A percentile compares a stretch with the other conserved stretches of the same genome.
Conservation (phyloP, 306 rosid species). For the Delonix regia region DNA sequence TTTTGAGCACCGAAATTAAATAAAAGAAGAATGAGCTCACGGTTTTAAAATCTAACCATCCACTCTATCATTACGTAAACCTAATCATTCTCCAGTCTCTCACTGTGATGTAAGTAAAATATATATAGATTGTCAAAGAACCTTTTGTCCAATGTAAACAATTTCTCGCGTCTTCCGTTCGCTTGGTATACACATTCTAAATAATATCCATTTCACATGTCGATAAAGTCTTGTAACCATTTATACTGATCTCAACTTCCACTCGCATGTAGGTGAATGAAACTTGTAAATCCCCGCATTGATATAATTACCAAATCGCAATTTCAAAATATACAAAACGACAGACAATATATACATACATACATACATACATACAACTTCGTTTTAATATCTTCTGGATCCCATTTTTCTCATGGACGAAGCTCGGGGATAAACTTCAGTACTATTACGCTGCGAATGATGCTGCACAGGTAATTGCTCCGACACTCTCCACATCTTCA, state of each 20-base stretch:
- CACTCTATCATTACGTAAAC: neutral
- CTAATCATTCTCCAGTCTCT: neutral
- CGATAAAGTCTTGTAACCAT: neutral
- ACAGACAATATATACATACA: neutral
- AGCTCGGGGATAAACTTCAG: constrained; percentile 35
- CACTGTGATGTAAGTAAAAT: too few relatives aligned
- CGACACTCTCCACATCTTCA: constrained; percentile 79
- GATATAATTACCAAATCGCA: neutral
- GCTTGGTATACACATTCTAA: neutral
- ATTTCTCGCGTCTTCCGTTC: neutral
- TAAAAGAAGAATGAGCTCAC: neutral
- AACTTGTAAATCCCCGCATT: neutral
- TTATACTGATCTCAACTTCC: neutral
- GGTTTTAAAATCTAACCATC: neutral
- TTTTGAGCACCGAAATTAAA: neutral
- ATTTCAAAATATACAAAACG: neutral
- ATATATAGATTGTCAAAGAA: neutral
- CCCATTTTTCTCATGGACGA: constrained; percentile 50
- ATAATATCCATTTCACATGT: neutral
- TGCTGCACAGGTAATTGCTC: constrained; percentile 44
- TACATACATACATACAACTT: neutral
- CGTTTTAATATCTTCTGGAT: constrained; percentile 41
- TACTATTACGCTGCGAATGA: neutral
- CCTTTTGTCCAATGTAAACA: too few relatives aligned
- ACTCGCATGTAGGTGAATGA: neutral